Conservation (phyloP, 2,329 filamentous ascomycete genomes). For the Aspergillus tanneri region DNA sequence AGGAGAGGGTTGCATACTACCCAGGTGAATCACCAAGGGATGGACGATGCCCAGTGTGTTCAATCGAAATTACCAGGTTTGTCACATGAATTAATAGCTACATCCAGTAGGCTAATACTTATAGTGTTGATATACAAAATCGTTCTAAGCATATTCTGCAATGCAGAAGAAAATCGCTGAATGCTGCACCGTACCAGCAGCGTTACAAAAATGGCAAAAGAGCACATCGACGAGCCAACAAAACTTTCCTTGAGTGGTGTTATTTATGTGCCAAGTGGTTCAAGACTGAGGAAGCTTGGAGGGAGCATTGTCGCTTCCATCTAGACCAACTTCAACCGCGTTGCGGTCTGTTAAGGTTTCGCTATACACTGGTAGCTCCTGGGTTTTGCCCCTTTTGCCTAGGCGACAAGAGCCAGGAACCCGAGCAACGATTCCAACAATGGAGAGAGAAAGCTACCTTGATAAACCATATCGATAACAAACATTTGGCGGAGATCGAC, state of each 20-base stretch:
- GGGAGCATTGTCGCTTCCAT: constrained; percentile 7
- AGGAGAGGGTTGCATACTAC: no score
- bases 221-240: background rate
- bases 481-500: constrained; percentile 1
- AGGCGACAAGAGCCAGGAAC: constrained; percentile 6
- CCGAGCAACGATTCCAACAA: constrained; percentile 9
- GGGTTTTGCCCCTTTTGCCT: constrained; percentile 15
- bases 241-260: constrained; percentile 8
- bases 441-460: constrained; percentile 12
- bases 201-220: constrained; percentile 1
- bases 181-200: constrained; percentile 5
- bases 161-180: constrained; percentile 1
- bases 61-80: background rate
- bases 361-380: constrained; percentile 11
- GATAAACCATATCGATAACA: constrained; percentile 11
- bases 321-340: constrained; percentile 4
- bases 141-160: constrained; percentile 3
- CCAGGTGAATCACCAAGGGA: no score
- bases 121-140: no score
- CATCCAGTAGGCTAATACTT: no score
- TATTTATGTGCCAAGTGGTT: constrained; percentile 9
- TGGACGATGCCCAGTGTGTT: background rate
- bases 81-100: no score
- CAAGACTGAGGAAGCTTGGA: constrained; percentile 4
- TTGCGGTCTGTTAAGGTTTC: constrained; percentile 11